phyloP scores from a whole-genome alignment of 352 stramenopile genomes.

The Phytophthora hybrid region DNA sequence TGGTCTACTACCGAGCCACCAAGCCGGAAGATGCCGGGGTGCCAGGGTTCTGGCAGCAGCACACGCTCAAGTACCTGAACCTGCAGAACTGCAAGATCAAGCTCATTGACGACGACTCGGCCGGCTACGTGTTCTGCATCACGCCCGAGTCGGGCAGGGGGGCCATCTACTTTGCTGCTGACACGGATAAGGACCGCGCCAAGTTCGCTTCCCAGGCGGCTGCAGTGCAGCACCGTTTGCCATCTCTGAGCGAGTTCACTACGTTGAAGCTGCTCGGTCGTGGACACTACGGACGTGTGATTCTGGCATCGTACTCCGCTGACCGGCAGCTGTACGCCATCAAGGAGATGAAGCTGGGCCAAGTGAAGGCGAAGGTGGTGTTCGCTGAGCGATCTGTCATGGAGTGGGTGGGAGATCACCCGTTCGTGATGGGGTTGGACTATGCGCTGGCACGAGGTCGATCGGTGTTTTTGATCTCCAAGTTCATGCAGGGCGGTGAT shows the following conservation, averaged over 20 bases:
- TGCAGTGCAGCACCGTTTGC: slow-evolving; percentile 65
- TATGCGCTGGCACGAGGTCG: slow-evolving; percentile 96
- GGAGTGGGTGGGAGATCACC: slow-evolving; percentile 90
- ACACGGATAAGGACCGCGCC: slow-evolving; percentile 87
- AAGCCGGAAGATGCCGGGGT: slow-evolving; percentile 55
- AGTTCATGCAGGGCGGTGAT: slow-evolving; percentile 98
- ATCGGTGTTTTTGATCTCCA: slow-evolving; percentile 98
- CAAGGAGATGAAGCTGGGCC: slow-evolving; percentile 92
- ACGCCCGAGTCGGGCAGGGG: slow-evolving; percentile 75
- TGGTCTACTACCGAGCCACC: slow-evolving; percentile 85
- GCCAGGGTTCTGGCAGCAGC: slow-evolving; percentile 34
- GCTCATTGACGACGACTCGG: slow-evolving; percentile 82
- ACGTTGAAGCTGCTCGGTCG: slow-evolving; percentile 86
- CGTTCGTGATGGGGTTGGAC: slow-evolving; percentile 98
- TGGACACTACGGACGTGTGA: slow-evolving; percentile 87
- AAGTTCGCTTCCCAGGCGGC: slow-evolving; percentile 73
- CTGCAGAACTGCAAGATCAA: slow-evolving; percentile 80
- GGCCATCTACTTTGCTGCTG: slow-evolving; percentile 77
- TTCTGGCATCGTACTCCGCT: slow-evolving; percentile 53
- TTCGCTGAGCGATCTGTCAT: slow-evolving; percentile 86
- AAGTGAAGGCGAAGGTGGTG: slow-evolving; percentile 88
- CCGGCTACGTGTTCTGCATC: slow-evolving; percentile 81
- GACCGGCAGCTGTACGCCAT: slow-evolving; percentile 81
- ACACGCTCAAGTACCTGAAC: slow-evolving; percentile 80
- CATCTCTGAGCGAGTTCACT: slow-evolving; percentile 73